A percentile compares a stretch with the other conserved stretches of the same genome.
Conservation (phyloP, 257 asterid species). For the Scutellaria galericulata region DNA sequence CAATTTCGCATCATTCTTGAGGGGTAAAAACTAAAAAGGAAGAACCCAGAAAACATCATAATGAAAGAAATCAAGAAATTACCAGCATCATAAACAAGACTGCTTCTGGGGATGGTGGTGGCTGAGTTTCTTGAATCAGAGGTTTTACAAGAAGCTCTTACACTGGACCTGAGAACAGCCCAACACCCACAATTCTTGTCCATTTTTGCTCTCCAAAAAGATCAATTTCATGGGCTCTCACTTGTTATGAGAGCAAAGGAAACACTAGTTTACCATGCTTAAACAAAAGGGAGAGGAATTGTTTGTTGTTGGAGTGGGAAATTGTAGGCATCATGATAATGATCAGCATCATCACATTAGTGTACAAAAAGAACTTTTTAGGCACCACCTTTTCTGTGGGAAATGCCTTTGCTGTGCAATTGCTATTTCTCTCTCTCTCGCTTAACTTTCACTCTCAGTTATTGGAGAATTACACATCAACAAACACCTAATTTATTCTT, state of each 20-base stretch:
- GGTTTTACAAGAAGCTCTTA: conserved; percentile 53
- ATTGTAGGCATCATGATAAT: conserved; percentile 50
- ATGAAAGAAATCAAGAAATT: neutral
- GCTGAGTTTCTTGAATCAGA: conserved; percentile 64
- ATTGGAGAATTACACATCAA: conserved; percentile 36
- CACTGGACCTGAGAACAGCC: conserved; percentile 66
- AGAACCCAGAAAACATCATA: neutral
- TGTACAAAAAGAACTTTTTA: conserved; percentile 81
- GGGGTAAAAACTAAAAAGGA: no score
- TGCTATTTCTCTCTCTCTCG: neutral
- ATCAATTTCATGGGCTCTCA: conserved; percentile 39
- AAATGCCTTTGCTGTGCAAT: conserved; percentile 24
- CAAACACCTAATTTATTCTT: neutral
- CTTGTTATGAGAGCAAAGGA: conserved; percentile 33
- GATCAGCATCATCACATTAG: conserved; percentile 74
- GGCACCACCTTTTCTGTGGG: conserved; percentile 56
- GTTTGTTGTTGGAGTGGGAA: conserved; percentile 19
- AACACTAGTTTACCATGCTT: conserved; percentile 46
- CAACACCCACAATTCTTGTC: conserved; percentile 84
- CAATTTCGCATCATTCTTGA: neutral
- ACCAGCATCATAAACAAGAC: conserved; percentile 96
- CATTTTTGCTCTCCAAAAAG: conserved; percentile 43
- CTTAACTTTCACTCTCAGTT: conserved; percentile 29
- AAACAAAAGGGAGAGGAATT: conserved; percentile 34
- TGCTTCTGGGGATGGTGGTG: conserved; percentile 66